Base-by-base conservation (phyloP, 148 eudicot genomes). In the Rhododendron ovatum region DNA sequence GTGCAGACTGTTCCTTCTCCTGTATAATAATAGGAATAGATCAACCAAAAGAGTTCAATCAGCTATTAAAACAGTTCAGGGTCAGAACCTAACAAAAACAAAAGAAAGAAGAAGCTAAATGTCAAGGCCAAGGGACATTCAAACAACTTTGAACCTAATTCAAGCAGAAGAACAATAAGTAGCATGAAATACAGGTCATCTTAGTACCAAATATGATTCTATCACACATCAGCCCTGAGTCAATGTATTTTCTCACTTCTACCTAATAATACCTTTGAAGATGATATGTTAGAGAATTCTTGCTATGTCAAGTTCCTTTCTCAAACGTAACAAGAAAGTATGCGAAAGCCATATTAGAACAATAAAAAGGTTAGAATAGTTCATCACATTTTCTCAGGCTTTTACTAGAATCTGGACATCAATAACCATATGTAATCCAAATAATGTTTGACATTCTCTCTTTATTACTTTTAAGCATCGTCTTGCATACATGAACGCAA, bases 1-100 rank as follows among this genome's bases (percentile, higher is more conserved):
- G 89, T 88, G 93, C 98, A 43, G 98, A 94, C 35, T 93, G 95
- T 86, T 94, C 96, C 67, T 87, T 89, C 86, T 93, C 99, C 99
- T 96, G 92, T 83, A 75, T 20, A 84, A 17, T 84, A 86, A 73
- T 45, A 53, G 78, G 39, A 86, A 63, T 26, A 86, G 53, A 71
- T 75, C 78, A 45, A 81, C 33, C 78, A 73, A 45, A 75, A 24
- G 35, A 83, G 3, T 55, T 85, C 22, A 20, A 24, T 71, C 71
- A 88, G 82, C 61, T 63, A 51, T 5, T 83, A 53, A 87, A 75
- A 61, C 35, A 80, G 41, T 63, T 69, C 57, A 55, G 47, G 45
- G 61, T 80, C 55, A 84, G 74, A 53, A 81, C 59, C 53, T 50
- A 13, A 4, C 30, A 47, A 83, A 82, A 61, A 20, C 74, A 59